Base-by-base conservation (phyloP, 805 yeast species). In the Dipodascus albidus region DNA sequence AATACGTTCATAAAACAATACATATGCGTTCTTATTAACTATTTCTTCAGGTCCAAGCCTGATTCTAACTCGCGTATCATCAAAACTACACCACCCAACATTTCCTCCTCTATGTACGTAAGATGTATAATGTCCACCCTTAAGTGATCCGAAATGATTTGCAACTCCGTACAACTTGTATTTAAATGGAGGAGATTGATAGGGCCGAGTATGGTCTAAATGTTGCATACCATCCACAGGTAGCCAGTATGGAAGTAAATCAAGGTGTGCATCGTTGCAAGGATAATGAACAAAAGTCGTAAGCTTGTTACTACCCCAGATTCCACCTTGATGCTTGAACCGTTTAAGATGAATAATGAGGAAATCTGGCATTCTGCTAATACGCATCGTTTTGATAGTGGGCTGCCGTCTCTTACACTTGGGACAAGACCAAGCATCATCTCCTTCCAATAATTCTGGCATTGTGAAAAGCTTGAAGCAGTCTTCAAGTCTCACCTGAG, bases 71-170 rank as follows among this genome's bases (percentile, higher is more conserved):
- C 75, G 77, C 0, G 86, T 76, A 66, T 89, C 96, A 66, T 89
- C 96, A 66, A 83, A 89, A 56, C 81, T 79, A 61, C 86, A 81
- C 96, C 96, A 89, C 1, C 82, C 84, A 51, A 57, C 53, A 71
- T 70, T 42, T 63, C 67, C 64, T 23, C 81, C 81, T 61, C 87
- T 87, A 3, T 38, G 44, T 2, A 87, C 91, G 63, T 74, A 86
- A 0, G 95, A 72, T 0, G 96, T 90, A 67, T 90, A 90, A 67
- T 90, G 97, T 0, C 97, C 97, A 6, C 90, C 85, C 47, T 82
- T 78, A 41, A 90, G 72, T 42, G 85, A 81, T 11, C 97, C 97
- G 57, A 70, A 81, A 67, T 90, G 97, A 59, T 87, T 82, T 15
- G 87, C 87, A 1, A 89, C 96, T 0, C 86, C 96, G 62, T 79